Base-by-base conservation (phyloP, 192 early-diverging fungal genomes). In the Entomortierella beljakovae region DNA sequence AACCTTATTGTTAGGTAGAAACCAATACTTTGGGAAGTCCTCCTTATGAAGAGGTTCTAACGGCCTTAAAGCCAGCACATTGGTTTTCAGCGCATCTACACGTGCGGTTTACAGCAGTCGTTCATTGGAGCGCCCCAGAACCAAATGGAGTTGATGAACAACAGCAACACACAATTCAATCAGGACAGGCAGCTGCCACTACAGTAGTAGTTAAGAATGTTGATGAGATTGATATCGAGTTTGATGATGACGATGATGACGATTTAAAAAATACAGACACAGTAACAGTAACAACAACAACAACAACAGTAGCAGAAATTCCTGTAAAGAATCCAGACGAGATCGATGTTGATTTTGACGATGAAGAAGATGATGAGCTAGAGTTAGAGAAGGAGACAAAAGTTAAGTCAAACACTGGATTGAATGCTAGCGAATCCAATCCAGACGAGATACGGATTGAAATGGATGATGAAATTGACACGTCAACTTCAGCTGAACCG, bases 31-130 rank as follows among this genome's bases (percentile, higher is more conserved):
- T 99, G 23, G 98, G 98, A 15, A 94, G 89, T 57, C 80, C 87
- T 0, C 86, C 92, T 1, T 90, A 87, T 59, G 90, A 94, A 43
- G 35, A 89, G 48, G 80, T 99, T 26, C 58, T 99, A 53, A 83
- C 88, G 52, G 74, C 86, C 31, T 64, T 99, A 54, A 85, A 90
- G 55, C 98, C 98, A 13, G 77, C 81, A 7, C 94, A 90, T 82
- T 99, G 98, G 98, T 97, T 98, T 68, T 81, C 94, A 7, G 97
- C 97, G 2, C 98, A 99, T 80, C 74, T 98, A 63, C 98, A 99
- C 75, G 94, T 97, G 25, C 89, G 93, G 31, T 99, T 91, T 75
- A 83, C 91, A 29, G 97, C 97, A 1, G 28, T 90, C 0, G 87
- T 94, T 20, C 22, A 80, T 26, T 88, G 81, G 85, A 22, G 62